Evolutionary conservation across 768 basidiomycete genomes (phyloP), one percentile per base, ranked within the genome.

Genomic region (Clitopilus hobsonii): DNA sequence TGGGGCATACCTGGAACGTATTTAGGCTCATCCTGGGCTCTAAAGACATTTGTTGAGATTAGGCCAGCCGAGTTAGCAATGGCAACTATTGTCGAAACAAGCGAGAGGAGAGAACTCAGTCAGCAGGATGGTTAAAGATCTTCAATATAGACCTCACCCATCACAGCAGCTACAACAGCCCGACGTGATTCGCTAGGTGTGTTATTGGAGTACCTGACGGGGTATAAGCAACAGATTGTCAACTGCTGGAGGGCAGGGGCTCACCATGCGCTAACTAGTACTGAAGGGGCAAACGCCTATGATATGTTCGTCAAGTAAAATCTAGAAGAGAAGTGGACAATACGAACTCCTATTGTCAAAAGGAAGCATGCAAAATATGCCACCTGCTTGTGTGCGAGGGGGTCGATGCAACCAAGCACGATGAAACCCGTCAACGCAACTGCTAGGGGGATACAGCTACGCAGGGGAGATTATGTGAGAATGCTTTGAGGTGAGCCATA

Each of bases 361-460:
- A 83, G 59, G 68, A 83, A 83, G 55, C 76, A 78, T 11, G 81
- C 80, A 61, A 83, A 81, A 64, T 82, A 82, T 20, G 78, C 79
- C 14, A 75, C 69, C 38, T 69, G 64, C 38, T 70, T 70, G 56
- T 77, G 65, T n/a, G 62, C 61, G 29, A 74, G 47, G 2, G 71
- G 67, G 51, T 81, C 68, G 30, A 80, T 77, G 14, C 69, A 71
- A 6, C 75, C 78, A n/a, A 82, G 71, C 32, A 77, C 63, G 36
- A 77, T 67, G 59, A 79, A 79, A 3, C 77, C 76, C 16, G 69
- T 52, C 3, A 79, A 51, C 16, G 65, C 73, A 20, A 67, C 71
- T 18, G 67, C 65, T 27, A 79, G 63, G 2, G 77, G 71, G 51
- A 76, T 73, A 49, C 76, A 77, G 55, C 74, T 75, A n/a, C n/a